Evolutionary conservation across 1,284 basidiomycete species (phyloP).

Genomic region (Athelia sp.): DNA sequence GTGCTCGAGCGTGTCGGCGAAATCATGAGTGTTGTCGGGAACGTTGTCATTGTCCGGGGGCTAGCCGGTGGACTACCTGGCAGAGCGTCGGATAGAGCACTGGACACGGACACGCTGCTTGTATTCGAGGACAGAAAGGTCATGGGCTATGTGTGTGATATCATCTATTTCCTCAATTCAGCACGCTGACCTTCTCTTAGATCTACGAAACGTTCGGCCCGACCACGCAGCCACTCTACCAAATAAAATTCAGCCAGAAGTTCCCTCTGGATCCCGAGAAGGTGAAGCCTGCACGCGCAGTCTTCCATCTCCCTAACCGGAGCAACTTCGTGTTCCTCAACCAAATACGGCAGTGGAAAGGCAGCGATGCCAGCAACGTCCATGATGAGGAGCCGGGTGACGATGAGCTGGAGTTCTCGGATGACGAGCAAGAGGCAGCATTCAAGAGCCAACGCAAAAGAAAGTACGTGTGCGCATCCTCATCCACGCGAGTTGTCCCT

Average conservation of each 20-base stretch:
- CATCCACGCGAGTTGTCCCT: constrained; percentile 1
- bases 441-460: constrained; percentile 53
- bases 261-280: constrained; percentile 54
- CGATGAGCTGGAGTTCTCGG: constrained; percentile 85
- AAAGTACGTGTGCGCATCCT: constrained; percentile 34
- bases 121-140: constrained; percentile 82
- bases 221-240: constrained; percentile 79
- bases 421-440: constrained; percentile 81
- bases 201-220: constrained; percentile 90
- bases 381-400: constrained; percentile 87
- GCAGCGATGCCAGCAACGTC: constrained; percentile 89
- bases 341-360: constrained; percentile 61
- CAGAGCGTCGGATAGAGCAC: constrained; percentile 49
- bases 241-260: constrained; percentile 62
- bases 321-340: constrained; percentile 78
- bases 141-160: constrained; percentile 67
- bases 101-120: constrained; percentile 83
- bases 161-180: background rate
- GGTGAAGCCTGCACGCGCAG: constrained; percentile 47
- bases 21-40: constrained; percentile 66
- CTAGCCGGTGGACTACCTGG: constrained; percentile 34
- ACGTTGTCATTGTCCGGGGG: constrained; percentile 68
- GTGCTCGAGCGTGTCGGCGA: constrained; percentile 68
- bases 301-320: constrained; percentile 74
- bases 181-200: constrained; percentile 33